Base-by-base conservation (phyloP, 2,329 filamentous ascomycete genomes). In the Teratosphaeria viscida region DNA sequence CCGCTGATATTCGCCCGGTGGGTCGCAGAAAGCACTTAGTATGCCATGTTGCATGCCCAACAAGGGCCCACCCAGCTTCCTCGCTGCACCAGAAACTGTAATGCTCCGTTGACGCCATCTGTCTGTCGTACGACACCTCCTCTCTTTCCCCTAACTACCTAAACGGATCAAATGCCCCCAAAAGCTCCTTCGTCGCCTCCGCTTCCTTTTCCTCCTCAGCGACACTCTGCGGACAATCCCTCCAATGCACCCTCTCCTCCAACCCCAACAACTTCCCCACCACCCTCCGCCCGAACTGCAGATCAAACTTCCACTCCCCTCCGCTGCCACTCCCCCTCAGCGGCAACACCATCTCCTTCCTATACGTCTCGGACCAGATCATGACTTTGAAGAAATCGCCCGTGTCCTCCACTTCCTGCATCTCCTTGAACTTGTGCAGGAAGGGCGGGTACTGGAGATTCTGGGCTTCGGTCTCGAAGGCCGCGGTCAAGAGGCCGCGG, bases 211-310 rank as follows among this genome's bases (percentile, higher is more conserved):
- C 85, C 77, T 97, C 94, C 65, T 96, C 90, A 11, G 83, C 83
- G 60, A 86, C 79, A 0, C 83, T 82, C 76, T 97, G 92, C 35
- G 80, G 82, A 65, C 90, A 92, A 66, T 95, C 88, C 72, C 85
- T 86, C 94, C 94, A 99, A 65, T 90, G 80, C 57, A 87, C 76
- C n/a, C 94, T 81, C 53, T 83, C 77, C 72, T 96, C 90, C 54
- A 97, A 75, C 2, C 85, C 84, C 56, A 99, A 78, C 57, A 99
- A 77, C 75, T 96, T 96, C 1, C 90, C 92, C 72, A 97, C 78
- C 3, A 96, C 94, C 53, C 85, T 84, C 49, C 95, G 82, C 3
- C 89, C 91, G 69, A 95, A 97, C 71, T 97, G 92, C 54, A 96
- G 75, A 70, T 96, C 91, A 71, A 99, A 97, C 14, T 87, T 83